Conservation (phyloP, 805 yeast genomes). For the Candida yuanshanica region DNA sequence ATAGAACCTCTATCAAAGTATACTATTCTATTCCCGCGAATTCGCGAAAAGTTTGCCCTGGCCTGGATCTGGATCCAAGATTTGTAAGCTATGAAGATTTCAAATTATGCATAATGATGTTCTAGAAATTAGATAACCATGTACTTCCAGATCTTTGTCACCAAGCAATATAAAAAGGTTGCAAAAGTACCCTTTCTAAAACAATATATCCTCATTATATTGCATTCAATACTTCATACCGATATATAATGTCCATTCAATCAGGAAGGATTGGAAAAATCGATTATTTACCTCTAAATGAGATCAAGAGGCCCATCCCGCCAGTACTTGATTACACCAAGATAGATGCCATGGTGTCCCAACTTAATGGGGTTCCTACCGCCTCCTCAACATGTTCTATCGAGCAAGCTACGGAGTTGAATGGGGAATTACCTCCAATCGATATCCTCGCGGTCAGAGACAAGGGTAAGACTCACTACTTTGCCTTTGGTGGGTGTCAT, state of each 20-base stretch:
- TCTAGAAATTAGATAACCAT: too few relatives aligned
- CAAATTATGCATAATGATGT: too few relatives aligned
- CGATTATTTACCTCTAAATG: slow-evolving; percentile 56
- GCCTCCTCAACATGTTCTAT: slow-evolving; percentile 55
- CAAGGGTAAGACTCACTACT: slow-evolving; percentile 55
- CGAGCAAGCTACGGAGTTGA: slow-evolving; percentile 29
- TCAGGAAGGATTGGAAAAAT: slow-evolving; percentile 46
- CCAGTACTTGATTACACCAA: slow-evolving; percentile 74
- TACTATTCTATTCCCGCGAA: too few relatives aligned
- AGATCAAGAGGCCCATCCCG: slow-evolving; percentile 76
- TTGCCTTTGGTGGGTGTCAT: slow-evolving; percentile 91
- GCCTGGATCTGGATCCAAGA: too few relatives aligned
- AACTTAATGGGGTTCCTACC: slow-evolving; percentile 57
- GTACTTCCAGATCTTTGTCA: too few relatives aligned
- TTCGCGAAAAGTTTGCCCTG: too few relatives aligned
- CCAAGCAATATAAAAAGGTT: too few relatives aligned
- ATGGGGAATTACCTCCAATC: slow-evolving; percentile 74
- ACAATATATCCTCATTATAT: too few relatives aligned
- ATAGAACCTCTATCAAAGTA: too few relatives aligned
- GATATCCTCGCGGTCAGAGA: slow-evolving; percentile 70
- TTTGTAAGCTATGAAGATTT: too few relatives aligned
- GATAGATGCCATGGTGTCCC: slow-evolving; percentile 74
- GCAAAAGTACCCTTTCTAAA: too few relatives aligned
- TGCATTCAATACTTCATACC: too few relatives aligned
- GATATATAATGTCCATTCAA: slow-evolving; percentile 59